phyloP scores from a whole-genome alignment of 768 basidiomycete species.

The Ramaria sp. region DNA sequence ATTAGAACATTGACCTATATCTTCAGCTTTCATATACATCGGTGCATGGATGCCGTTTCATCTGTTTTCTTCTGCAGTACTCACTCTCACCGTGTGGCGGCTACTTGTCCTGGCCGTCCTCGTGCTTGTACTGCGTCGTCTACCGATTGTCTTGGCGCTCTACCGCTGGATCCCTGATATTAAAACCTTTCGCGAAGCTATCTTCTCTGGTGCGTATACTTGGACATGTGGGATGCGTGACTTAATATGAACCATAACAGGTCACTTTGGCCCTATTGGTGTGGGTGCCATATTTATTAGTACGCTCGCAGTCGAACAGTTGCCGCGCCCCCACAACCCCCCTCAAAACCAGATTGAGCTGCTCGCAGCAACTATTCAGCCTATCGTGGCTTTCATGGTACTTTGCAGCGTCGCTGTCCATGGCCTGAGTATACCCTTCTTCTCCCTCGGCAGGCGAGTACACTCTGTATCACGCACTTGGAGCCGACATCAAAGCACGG shows the following conservation, averaged over 20 bases:
- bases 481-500: slow-evolving; percentile 59
- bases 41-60: slow-evolving; percentile 97
- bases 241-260: slow-evolving; percentile 19
- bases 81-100: slow-evolving; percentile 74
- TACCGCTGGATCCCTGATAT: slow-evolving; percentile 95
- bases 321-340: slow-evolving; percentile 35
- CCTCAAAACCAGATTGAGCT: slow-evolving; percentile 51
- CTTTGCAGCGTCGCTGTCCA: slow-evolving; percentile 81
- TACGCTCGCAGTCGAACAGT: slow-evolving; percentile 58
- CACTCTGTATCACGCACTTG: slow-evolving; percentile 85
- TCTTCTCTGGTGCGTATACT: slow-evolving; percentile 37
- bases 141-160: slow-evolving; percentile 74
- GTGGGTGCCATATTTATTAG: slow-evolving; percentile 90
- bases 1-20: neutral
- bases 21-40: slow-evolving; percentile 79
- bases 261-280: slow-evolving; percentile 90
- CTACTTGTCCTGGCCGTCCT: slow-evolving; percentile 75
- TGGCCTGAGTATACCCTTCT: slow-evolving; percentile 88
- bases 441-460: slow-evolving; percentile 87
- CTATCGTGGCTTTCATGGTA: slow-evolving; percentile 92
- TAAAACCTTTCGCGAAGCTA: slow-evolving; percentile 86
- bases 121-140: slow-evolving; percentile 70
- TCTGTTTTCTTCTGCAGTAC: slow-evolving; percentile 52
- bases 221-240: neutral
- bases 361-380: slow-evolving; percentile 71